Evolutionary conservation across 1,284 basidiomycete species (phyloP).

Genomic region (Ustilago hordei): DNA sequence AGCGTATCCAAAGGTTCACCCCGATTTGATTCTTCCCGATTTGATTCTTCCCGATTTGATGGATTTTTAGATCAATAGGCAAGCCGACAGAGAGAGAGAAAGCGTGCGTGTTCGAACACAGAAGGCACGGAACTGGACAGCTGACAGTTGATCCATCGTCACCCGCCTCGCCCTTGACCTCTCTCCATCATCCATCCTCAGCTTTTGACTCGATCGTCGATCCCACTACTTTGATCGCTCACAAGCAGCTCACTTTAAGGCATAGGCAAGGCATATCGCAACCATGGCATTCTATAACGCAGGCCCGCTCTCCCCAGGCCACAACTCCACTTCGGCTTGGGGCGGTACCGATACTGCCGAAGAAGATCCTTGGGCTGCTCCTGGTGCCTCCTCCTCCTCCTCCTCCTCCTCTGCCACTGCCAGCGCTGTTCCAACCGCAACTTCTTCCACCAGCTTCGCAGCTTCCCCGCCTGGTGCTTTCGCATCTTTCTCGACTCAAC

Average conservation of each 20-base stretch:
- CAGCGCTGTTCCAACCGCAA: conserved; percentile 8
- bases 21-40: conserved; percentile 5
- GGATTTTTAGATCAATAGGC: conserved; percentile 24
- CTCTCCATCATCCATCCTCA: neutral
- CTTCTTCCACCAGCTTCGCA: conserved; percentile 21
- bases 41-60: conserved; percentile 2
- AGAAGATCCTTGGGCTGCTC: conserved; percentile 52
- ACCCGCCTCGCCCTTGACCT: neutral
- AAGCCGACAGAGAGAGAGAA: neutral
- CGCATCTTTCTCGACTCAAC: conserved; percentile 29
- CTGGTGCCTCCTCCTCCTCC: conserved; percentile 32
- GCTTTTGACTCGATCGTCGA: neutral
- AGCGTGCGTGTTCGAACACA: neutral
- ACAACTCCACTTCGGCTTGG: conserved; percentile 51
- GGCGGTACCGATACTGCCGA: conserved; percentile 49
- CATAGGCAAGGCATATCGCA: neutral
- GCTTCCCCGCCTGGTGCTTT: conserved; percentile 32
- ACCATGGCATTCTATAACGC: conserved; percentile 52
- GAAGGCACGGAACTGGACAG: neutral
- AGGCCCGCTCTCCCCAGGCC: conserved; percentile 49
- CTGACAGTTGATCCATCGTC: neutral
- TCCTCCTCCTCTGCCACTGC: conserved; percentile 17
- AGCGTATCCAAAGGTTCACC: neutral
- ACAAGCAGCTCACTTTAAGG: no score
- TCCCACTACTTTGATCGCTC: no score